Conservation (phyloP, 176 grass and related monocot genomes). For the Zea luxurians region DNA sequence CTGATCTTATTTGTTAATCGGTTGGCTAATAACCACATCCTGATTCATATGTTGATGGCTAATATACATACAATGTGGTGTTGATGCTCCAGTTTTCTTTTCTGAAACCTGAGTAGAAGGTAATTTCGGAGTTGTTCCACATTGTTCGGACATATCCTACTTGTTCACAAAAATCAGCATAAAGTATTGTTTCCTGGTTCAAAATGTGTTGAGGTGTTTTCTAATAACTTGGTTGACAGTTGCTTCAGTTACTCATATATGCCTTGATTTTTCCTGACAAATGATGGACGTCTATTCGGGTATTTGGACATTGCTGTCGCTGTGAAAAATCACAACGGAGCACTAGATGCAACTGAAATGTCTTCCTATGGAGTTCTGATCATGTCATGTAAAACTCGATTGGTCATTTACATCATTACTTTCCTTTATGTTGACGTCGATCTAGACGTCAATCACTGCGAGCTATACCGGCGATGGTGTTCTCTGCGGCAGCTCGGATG, state of each 20-base stretch:
- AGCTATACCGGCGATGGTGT: too few relatives aligned
- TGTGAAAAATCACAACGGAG: not conserved
- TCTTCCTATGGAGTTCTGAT: not conserved
- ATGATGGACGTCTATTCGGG: not conserved
- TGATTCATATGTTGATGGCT: not conserved
- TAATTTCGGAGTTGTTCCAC: not conserved
- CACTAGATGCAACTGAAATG: not conserved
- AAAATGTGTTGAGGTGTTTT: not conserved
- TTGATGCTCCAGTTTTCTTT: not conserved
- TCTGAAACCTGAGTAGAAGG: not conserved
- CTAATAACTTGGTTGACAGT: not conserved
- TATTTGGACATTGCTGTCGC: not conserved
- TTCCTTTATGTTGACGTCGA: too few relatives aligned
- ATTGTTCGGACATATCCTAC: slow-evolving; percentile 9
- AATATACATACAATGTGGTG: not conserved
- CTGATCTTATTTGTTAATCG: slow-evolving; percentile 19
- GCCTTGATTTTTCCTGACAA: slow-evolving; percentile 1
- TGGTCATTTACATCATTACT: too few relatives aligned
- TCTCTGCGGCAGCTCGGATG: too few relatives aligned
- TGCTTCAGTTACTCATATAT: not conserved
- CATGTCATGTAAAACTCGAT: too few relatives aligned
- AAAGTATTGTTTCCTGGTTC: not conserved
- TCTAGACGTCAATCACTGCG: too few relatives aligned
- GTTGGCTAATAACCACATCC: slow-evolving; percentile 12
- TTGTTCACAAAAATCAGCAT: not conserved